Evolutionary conservation across 106 monocot genomes (phyloP).

Genomic region (Dendrobium catenatum): DNA sequence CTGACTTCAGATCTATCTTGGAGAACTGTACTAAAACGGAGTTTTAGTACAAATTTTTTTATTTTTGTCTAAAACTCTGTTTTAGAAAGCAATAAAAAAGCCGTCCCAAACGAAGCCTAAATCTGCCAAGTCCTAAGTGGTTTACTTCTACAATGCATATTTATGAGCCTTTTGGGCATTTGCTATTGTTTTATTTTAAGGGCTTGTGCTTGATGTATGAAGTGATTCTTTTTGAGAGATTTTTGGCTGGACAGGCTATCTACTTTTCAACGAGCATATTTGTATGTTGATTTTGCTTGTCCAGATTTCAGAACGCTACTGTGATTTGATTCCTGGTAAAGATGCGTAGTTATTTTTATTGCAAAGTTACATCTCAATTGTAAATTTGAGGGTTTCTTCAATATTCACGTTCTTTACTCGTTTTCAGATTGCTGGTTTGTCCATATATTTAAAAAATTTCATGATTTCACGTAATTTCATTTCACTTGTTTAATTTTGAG

Average conservation of each 20-base stretch:
- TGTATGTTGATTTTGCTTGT: neutral
- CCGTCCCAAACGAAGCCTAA: neutral
- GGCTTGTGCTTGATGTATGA: neutral
- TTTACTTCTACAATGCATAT: neutral
- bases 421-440: neutral
- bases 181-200: neutral
- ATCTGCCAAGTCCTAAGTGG: neutral
- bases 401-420: neutral
- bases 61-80: too few species aligned
- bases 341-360: neutral
- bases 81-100: too few species aligned
- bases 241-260: too few species aligned
- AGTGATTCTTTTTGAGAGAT: neutral
- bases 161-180: neutral
- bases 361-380: neutral
- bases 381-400: neutral
- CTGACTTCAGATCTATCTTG: too few species aligned
- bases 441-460: neutral
- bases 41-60: too few species aligned
- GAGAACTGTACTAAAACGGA: too few species aligned
- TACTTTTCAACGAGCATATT: too few species aligned
- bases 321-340: neutral
- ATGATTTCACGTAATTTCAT: neutral
- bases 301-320: neutral
- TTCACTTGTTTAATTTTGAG: neutral